Percentiles rank a stretch among this genome's conserved stretches.
phyloP scores from a whole-genome alignment of 78 protist genomes.

The Dictyostelium brefeldianum region DNA sequence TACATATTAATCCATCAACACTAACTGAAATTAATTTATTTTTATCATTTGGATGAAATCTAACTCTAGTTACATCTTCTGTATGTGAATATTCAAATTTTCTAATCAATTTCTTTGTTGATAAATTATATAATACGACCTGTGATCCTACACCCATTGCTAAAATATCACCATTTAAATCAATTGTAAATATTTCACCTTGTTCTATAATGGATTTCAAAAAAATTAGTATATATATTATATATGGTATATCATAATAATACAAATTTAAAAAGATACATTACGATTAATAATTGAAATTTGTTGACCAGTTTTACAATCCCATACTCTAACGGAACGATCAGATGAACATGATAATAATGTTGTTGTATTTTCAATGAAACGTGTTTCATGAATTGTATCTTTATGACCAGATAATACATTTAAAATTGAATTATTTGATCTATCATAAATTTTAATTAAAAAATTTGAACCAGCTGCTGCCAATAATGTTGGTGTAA shows the following conservation, averaged over 20 bases:
- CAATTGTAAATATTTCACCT: slow-evolving; percentile 43
- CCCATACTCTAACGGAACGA: slow-evolving; percentile 32
- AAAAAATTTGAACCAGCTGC: slow-evolving; percentile 67
- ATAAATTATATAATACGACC: slow-evolving; percentile 4
- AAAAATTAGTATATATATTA: background rate
- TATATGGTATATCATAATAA: background rate
- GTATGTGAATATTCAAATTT: slow-evolving; percentile 38
- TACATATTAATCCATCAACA: slow-evolving; percentile 61
- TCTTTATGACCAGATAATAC: slow-evolving; percentile 53
- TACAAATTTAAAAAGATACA: background rate
- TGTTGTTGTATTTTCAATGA: background rate
- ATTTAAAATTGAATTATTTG: background rate
- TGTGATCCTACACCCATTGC: slow-evolving; percentile 35
- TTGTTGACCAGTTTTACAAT: slow-evolving; percentile 15
- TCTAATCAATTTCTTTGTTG: slow-evolving; percentile 1
- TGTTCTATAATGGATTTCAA: slow-evolving; percentile 15
- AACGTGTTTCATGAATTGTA: slow-evolving; percentile 29
- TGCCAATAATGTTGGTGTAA: slow-evolving; percentile 21
- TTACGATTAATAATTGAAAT: slow-evolving; percentile 6
- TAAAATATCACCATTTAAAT: slow-evolving; percentile 32
- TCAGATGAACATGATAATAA: slow-evolving; percentile 68
- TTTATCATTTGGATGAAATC: slow-evolving; percentile 42
- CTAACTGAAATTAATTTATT: slow-evolving; percentile 44
- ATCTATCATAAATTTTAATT: slow-evolving; percentile 46
- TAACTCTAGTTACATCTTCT: slow-evolving; percentile 63